Evolutionary conservation across 176 grass and related monocot genomes (phyloP), one percentile per base, ranked within the genome.

Genomic region (Rhynchospora tenuis): DNA sequence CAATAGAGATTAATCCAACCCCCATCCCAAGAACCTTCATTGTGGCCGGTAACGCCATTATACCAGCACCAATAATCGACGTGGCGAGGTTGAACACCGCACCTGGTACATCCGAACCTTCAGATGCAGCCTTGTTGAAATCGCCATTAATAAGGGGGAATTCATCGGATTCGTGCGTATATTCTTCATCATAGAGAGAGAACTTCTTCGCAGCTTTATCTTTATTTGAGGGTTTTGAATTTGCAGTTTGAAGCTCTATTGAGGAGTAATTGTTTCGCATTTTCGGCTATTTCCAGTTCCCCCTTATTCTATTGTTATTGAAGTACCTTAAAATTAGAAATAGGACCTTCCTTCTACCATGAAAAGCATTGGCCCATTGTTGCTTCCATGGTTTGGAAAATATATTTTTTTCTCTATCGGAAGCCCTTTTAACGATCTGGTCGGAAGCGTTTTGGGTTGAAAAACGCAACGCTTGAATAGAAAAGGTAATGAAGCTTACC

Each of bases 51-150:
- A 99, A 93, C 15, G 96, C 91, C 96, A 99, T 99, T 75, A 99
- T 95, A 59, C 96, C 96, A 14, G 96, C 96, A 5, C 96, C 96
- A 64, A 99, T 99, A 83, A 99, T 95, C 68, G 96, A 95, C 1
- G 96, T 99, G 5, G 96, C 91, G 19, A 99, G 91, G 85, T 99
- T 99, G 88, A 99, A 99, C 17, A 99, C 96, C 0, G 96, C 96
- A 4, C 88, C 86, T 0, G 91, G 48, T 64, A 93, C 65, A 15
- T 84, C 83, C 2, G 96, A 99, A 9, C 91, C 93, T 45, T 88
- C 89, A 0, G 27, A 6, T 0, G 88, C 61, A 0, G 64, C 52
- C 0, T 86, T 91, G 2, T 82, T 79, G 0, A 60, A 83, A 4
- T 82, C 87, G 27, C 84, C 84, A 48, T 88, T 85, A 51, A 98